phyloP scores from a whole-genome alignment of 768 basidiomycete genomes.

The Termitomyces sp. region DNA sequence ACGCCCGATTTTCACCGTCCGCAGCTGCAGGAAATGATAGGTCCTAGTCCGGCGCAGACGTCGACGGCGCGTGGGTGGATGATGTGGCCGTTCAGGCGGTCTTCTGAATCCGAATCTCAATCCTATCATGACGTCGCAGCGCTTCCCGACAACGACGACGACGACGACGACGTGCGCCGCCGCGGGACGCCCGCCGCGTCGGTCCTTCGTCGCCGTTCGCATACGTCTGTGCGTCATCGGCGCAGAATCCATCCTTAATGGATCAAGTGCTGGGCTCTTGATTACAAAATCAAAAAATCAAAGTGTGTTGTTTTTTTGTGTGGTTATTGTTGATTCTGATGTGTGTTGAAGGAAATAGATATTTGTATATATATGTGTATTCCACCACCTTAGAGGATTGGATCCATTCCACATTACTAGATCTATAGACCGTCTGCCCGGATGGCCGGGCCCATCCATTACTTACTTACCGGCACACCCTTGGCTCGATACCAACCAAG shows the following conservation, averaged over 20 bases:
- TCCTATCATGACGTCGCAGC: no score
- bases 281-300: no score
- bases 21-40: no score
- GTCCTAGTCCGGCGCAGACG: no score
- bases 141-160: no score
- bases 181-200: constrained; percentile 9
- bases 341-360: background rate
- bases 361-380: background rate
- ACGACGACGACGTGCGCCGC: no score
- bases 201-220: constrained; percentile 11
- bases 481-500: background rate
- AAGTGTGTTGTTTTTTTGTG: background rate
- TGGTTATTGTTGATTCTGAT: background rate
- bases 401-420: background rate
- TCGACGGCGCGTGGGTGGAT: no score
- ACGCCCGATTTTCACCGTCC: background rate
- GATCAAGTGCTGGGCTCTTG: no score
- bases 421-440: constrained; percentile 6
- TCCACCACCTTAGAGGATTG: background rate
- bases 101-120: no score
- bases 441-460: background rate
- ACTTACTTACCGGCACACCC: background rate
- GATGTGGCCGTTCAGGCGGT: constrained; percentile 8
- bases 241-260: constrained; percentile 15
- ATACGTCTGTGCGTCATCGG: constrained; percentile 12